Evolutionary conservation across 805 yeast genomes (phyloP), one percentile per base, ranked within the genome.

Genomic region (Pichia kluyveri): DNA sequence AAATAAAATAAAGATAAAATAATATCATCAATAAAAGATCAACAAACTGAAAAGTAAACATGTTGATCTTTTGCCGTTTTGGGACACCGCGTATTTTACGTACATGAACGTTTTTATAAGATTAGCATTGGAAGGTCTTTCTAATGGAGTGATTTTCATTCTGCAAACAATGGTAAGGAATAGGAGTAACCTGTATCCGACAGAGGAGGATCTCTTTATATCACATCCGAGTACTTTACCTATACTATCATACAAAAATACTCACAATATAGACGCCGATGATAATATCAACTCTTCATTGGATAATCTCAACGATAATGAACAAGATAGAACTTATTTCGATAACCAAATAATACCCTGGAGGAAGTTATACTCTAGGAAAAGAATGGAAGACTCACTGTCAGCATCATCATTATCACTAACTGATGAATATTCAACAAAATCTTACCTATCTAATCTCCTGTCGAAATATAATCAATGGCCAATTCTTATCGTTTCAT

Each of bases 401-500:
- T 38, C 44, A n/a, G n/a, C 44, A 28, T 48, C 45, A 1, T 27
- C 4, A 19, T 19, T 4, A 19, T 19, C 23, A 19, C 4, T 4
- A 19, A 19, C 23, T 19, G 23, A 19, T 19, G 23, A 19, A 19
- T 3, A 38, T n/a, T 28, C 44, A 15, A 42, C 37, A 3, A 44
- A 45, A 3, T 44, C 49, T 8, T 11, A 19, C 10, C 4, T 39
- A n/a, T 7, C 31, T 3, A 50, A 38, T 12, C 47, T 46, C 17
- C 19, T 50, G 1, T 19, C 28, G 8, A 45, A 40, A 23, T 49
- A 49, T 10, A 52, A 50, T 38, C 49, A 73, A 48, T 83, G 84
- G 83, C 42, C 70, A 4, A 69, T 74, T 0, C 57, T 80, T 10
- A 62, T 76, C 0, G 51, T 66, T 0, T 67, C 75, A 45, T 72